Evolutionary conservation across 345 rosid species (phyloP), one percentile per base, ranked within the genome.

Genomic region (Populus simonii): DNA sequence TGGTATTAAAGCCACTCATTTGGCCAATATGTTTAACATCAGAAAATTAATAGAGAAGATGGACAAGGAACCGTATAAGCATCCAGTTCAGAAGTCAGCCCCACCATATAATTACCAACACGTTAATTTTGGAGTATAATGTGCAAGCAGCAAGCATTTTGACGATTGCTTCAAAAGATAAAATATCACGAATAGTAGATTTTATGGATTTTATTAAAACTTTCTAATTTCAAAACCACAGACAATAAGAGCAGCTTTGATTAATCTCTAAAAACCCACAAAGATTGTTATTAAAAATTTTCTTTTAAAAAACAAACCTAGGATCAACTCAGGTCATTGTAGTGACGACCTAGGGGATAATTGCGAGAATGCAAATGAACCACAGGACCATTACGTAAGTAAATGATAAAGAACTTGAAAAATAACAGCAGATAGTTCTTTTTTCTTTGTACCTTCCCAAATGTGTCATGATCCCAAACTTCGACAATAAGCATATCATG

Each of bases 381-480:
- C 63, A 59, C 29, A 57, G 27, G 23, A 59, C 45, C 36, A 18
- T 70, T 20, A 12, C 35, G 51, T n/a, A 23, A 70, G 12, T 25
- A 43, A 38, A 38, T 68, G 53, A 41, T 11, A 17, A 70, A 12
- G 1, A 33, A 16, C 17, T 39, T 39, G 49, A 70, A 38, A 69
- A 39, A 23, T 39, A 29, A 11, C 25, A 9, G 70, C 57, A 51
- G 23, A 49, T 2, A 31, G 29, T 45, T 25, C 39, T 76, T 57
- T 8, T n/a, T 57, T 57, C 3, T 51, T 49, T n/a, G 9, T 89
- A 96, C 99, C 97, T 96, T 96, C 80, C 99, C 98, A 80, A 94
- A 96, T 61, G 99, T 91, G 87, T 96, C 99, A 51, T 96, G 98
- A 84, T 96, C 99, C 87, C 87, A 93, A 31, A 96, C 87, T 90